Evolutionary conservation across 2,329 filamentous ascomycete species (phyloP).

Genomic region (Dactylonectria macrodidyma): DNA sequence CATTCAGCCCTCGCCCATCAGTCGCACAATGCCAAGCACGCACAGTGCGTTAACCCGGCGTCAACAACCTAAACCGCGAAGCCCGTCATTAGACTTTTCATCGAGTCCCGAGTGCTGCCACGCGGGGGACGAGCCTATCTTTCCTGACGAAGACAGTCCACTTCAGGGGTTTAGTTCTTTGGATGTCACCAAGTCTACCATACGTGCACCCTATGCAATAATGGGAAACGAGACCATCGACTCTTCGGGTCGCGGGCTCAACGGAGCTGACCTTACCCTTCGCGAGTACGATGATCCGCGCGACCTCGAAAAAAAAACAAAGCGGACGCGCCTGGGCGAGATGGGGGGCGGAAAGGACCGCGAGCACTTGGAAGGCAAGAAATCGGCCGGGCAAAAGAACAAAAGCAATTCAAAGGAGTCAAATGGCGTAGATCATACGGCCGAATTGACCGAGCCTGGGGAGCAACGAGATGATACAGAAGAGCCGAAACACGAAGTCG

Average conservation of each 20-base stretch:
- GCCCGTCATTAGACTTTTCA: not conserved
- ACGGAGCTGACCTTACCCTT: not conserved
- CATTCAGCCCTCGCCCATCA: not conserved
- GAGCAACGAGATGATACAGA: not conserved
- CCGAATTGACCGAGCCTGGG: not conserved
- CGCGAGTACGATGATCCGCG: not conserved
- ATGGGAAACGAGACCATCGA: not conserved
- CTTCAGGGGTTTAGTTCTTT: not conserved
- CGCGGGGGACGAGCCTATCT: not conserved
- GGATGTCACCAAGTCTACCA: not conserved
- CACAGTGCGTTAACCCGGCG: not conserved
- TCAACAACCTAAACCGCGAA: not conserved
- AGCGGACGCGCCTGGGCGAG: not conserved
- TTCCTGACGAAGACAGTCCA: not conserved
- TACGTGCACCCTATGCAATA: not conserved
- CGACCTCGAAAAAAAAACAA: not conserved
- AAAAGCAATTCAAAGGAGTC: not conserved
- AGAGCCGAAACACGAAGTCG: not conserved
- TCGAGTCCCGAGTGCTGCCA: not conserved
- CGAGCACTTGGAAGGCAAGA: not conserved
- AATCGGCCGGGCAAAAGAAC: not conserved
- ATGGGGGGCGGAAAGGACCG: not conserved
- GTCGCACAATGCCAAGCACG: not conserved
- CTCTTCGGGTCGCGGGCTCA: not conserved
- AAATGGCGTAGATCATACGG: not conserved